Evolutionary conservation across 2,329 filamentous ascomycete genomes (phyloP), one percentile per base, ranked within the genome.

Genomic region (Verticillium zaregamsianum): DNA sequence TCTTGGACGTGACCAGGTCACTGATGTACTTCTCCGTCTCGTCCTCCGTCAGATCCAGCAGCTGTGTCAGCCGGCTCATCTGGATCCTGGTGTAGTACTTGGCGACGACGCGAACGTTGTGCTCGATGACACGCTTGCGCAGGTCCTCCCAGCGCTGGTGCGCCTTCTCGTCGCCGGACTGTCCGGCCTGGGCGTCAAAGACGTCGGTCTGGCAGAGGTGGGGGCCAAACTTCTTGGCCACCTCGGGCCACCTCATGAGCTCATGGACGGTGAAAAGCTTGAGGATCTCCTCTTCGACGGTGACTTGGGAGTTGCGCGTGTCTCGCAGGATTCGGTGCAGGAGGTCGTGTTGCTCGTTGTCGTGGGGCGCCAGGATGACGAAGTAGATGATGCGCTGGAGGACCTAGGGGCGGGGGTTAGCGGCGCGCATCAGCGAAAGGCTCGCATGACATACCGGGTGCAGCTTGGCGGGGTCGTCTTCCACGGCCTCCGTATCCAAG

Each of bases 1-100:
- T 99, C 87, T 98, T 98, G 67, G 91, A 93, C 52, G 93, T 97
- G 58, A 99, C 95, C 64, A 99, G 82, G 70, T 99, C 92, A 75
- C 92, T 96, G 71, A 99, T 97, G 81, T 98, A 98, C 83, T 96
- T 97, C 80, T 99, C 95, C 11, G 95, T 98, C 82, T 99, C 95
- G 63, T 96, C 92, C 74, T 96, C 93, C 1, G 90, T 90, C 67
- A 99, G 82, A 73, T 99, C 95, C 61, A 99, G 87, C 33, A 99
- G 86, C 76, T 95, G 86, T 8, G 93, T 97, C 64, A 99, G 82
- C 37, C 95, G 91, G 66, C 89, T 87, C 85, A 97, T 95, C 75
- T 92, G 90, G 73, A 99, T 96, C 69, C 95, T 92, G 25, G 95
- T 99, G 81, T 99, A 99, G 83, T 99, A 99, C 79, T 97, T 97